phyloP scores from a whole-genome alignment of 2,329 filamentous ascomycete genomes.

The Allantophomopsis cytisporea region DNA sequence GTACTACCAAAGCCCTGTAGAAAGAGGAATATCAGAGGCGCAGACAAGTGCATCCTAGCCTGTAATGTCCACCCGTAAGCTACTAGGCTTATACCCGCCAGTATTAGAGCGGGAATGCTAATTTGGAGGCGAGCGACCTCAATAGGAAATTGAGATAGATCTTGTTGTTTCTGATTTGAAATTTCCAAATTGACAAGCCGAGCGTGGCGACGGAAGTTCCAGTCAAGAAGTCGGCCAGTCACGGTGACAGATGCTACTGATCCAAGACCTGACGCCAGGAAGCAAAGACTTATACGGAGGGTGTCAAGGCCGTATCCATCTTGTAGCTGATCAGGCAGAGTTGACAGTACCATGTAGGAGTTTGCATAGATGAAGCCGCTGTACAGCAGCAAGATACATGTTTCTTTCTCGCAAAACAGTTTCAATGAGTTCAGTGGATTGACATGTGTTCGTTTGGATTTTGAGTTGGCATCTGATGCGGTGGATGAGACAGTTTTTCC shows the following conservation, averaged over 20 bases:
- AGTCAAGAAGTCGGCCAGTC: slow-evolving; percentile 45
- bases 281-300: slow-evolving; percentile 13
- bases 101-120: slow-evolving; percentile 18
- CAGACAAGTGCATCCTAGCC: slow-evolving; percentile 16
- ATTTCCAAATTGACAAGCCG: slow-evolving; percentile 1
- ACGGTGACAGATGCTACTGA: slow-evolving; percentile 29
- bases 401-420: slow-evolving; percentile 11
- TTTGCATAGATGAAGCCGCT: slow-evolving; percentile 12
- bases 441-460: slow-evolving; percentile 6
- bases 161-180: not conserved
- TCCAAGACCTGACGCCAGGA: slow-evolving; percentile 28
- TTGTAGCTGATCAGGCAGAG: slow-evolving; percentile 12
- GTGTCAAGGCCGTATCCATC: slow-evolving; percentile 10
- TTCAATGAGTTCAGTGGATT: slow-evolving; percentile 12
- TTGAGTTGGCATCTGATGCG: not conserved
- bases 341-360: slow-evolving; percentile 13
- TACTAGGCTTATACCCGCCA: slow-evolving; percentile 20
- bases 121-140: slow-evolving; percentile 21
- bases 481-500: not conserved
- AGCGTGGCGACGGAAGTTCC: slow-evolving; percentile 46
- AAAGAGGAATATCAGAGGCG: slow-evolving; percentile 18
- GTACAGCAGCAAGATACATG: slow-evolving; percentile 10
- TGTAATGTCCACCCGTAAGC: slow-evolving; percentile 21
- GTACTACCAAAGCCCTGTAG: slow-evolving; percentile 19
- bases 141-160: slow-evolving; percentile 21